Conservation (phyloP, 2,329 filamentous ascomycete genomes). For the Thelonectria rubi region DNA sequence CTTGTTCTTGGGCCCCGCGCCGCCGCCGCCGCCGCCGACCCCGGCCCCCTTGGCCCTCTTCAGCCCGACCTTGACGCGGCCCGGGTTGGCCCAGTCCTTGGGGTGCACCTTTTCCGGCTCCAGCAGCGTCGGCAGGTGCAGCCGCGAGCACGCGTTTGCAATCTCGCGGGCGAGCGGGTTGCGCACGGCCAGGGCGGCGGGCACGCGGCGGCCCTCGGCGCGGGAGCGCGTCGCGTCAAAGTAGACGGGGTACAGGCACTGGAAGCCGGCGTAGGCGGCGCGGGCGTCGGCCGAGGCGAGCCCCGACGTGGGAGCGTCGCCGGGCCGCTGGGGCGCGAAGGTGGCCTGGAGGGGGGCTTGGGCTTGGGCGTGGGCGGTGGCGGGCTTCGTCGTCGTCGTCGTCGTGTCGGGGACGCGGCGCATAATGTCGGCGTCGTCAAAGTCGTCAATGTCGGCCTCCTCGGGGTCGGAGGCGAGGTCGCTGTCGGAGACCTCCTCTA, state of each 20-base stretch:
- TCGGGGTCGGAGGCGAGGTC: constrained; percentile 84
- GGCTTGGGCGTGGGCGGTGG: too few species aligned
- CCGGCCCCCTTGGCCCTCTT: constrained; percentile 39
- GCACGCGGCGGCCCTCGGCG: constrained; percentile 83
- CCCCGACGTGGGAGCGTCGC: constrained; percentile 44
- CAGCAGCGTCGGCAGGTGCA: constrained; percentile 79
- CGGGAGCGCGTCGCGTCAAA: constrained; percentile 83
- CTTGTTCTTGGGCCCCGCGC: constrained; percentile 69
- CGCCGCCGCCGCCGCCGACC: too few species aligned
- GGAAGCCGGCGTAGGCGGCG: constrained; percentile 75
- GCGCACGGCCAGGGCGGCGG: constrained; percentile 73
- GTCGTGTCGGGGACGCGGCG: constrained; percentile 49
- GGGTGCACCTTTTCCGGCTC: constrained; percentile 94
- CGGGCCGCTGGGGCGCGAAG: constrained; percentile 35
- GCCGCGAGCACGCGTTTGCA: constrained; percentile 79
- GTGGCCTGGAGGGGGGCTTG: constrained; percentile 39
- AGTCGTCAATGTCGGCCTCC: constrained; percentile 81
- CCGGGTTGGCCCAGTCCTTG: constrained; percentile 97
- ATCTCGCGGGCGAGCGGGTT: constrained; percentile 93
- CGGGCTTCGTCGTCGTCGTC: too few species aligned
- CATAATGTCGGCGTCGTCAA: constrained; percentile 66
- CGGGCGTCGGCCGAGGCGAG: constrained; percentile 56
- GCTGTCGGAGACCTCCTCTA: constrained; percentile 92
- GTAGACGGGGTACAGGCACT: constrained; percentile 95
- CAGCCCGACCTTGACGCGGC: constrained; percentile 82